These are phyloP conservation scores for Plasmodium vivax DNA, from an alignment of 169 alveolate species.

Conservation along the genomic window DNA sequence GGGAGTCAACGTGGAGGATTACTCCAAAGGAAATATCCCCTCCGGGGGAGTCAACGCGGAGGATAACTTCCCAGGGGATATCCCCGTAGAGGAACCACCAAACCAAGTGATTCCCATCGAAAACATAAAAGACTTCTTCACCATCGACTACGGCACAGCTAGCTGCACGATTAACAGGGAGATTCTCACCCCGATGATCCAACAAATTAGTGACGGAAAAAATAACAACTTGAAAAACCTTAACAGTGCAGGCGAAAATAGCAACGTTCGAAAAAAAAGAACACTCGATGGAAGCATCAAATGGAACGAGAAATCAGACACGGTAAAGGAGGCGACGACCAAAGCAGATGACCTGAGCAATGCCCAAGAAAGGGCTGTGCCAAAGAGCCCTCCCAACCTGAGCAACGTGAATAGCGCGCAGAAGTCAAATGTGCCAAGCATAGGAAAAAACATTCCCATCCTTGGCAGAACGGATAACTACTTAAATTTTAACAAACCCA, in stretches of 20 bases:
- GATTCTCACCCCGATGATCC: background rate
- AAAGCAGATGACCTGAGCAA: background rate
- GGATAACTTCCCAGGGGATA: background rate
- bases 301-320: background rate
- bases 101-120: background rate
- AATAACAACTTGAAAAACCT: conserved; percentile 2
- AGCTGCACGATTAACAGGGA: background rate
- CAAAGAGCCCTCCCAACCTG: background rate
- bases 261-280: background rate
- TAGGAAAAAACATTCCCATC: background rate
- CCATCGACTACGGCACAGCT: conserved; percentile 33
- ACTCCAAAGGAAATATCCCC: background rate
- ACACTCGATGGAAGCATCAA: background rate
- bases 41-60: background rate
- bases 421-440: background rate
- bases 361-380: background rate
- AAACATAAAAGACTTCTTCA: background rate
- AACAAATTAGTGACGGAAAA: background rate
- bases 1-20: background rate
- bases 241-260: background rate
- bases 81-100: background rate
- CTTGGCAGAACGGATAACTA: conserved; percentile 7
- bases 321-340: background rate
- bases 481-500: conserved; percentile 41
- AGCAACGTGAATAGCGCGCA: background rate